Percentiles rank a stretch among this genome's conserved stretches.
phyloP scores from a whole-genome alignment of 768 basidiomycete species.

The Suillus tomentosus region DNA sequence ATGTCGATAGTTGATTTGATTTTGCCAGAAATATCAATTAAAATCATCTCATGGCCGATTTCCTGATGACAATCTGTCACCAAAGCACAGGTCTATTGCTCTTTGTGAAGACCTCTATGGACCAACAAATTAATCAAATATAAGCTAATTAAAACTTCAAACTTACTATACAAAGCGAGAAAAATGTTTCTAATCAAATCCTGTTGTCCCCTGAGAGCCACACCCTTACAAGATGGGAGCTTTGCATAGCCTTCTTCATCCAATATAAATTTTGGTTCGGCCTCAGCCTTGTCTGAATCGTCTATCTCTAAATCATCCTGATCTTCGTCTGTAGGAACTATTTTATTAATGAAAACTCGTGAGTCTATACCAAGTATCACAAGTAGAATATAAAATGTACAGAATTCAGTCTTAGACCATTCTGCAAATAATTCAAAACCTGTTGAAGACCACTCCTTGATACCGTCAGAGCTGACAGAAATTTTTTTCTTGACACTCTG shows the following conservation, averaged over 20 bases:
- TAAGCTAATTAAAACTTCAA: background rate
- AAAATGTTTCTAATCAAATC: conserved; percentile 5
- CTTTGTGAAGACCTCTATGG: background rate
- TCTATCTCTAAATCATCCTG: background rate
- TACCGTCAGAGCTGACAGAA: background rate
- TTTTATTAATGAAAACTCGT: background rate
- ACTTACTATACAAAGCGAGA: background rate
- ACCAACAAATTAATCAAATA: background rate
- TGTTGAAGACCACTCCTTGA: background rate
- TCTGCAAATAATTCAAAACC: background rate
- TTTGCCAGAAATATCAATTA: too few species aligned
- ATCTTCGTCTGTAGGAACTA: background rate
- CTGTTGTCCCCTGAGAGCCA: conserved; percentile 7
- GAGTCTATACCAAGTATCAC: background rate
- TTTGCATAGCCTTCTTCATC: conserved; percentile 1
- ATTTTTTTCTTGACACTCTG: background rate
- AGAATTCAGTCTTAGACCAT: background rate
- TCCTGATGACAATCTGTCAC: background rate
- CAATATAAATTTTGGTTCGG: background rate
- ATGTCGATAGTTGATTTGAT: too few species aligned
- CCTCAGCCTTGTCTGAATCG: background rate
- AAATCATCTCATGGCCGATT: too few species aligned
- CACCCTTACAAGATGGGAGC: background rate
- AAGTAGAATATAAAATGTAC: background rate
- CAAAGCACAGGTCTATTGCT: background rate